Evolutionary conservation across 2,329 filamentous ascomycete species (phyloP), one percentile per base, ranked within the genome.

Genomic region (Coniella vitis): DNA sequence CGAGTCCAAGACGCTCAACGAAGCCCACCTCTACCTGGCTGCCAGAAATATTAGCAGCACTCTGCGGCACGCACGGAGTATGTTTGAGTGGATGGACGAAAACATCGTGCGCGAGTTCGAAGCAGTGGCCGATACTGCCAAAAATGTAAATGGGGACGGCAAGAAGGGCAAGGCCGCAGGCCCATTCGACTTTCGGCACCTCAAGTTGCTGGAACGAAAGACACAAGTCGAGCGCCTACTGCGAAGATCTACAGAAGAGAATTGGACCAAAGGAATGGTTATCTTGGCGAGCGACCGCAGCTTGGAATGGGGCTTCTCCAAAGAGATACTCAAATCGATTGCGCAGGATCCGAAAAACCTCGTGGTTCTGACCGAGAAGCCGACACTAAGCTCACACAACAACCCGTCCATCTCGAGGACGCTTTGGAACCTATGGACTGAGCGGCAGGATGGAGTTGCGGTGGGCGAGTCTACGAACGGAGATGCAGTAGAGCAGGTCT

Each of bases 31-130:
- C 1, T 96, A 90, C 62, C 73, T 98, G 38, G 91, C 90, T 1
- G 90, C 90, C 35, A 84, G 84, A 51, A 95, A 89, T 53, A 86
- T 88, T 55, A 84, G 87, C 50, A 90, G 89, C 54, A 95, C 90
- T 0, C 87, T 97, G 75, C 79, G 89, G 45, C 88, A 96, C 57
- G 87, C 91, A 21, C 79, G 90, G 56, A 96, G 91, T 64, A 95
- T 98, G 87, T 73, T 98, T 29, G 93, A 98, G 63, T 98, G 93
- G 93, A 97, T 98, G 90, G 90, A 97, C 62, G 90, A 96, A 61
- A 85, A 83, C 50, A 94, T 98, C 51, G 86, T 95, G 37, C 83
- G 90, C 47, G 91, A 97, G 59, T 94, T 95, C 54, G 90, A 95
- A 63, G 82, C 84, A 13, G 74, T 83, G 41, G 78, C 75, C 2